phyloP scores from a whole-genome alignment of 345 rosid species.

The Viola odorata region DNA sequence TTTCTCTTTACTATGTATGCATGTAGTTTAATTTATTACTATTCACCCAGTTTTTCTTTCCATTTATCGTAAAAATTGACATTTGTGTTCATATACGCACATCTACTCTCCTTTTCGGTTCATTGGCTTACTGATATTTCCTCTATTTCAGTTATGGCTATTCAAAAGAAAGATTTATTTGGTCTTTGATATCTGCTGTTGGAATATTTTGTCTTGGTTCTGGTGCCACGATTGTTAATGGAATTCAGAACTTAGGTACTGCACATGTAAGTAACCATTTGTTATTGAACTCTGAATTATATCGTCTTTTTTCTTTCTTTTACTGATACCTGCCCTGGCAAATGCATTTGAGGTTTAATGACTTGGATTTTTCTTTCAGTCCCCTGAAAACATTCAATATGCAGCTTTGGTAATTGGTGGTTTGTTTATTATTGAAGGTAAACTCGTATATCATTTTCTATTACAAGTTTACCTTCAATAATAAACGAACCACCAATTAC shows the following conservation, averaged over 20 bases:
- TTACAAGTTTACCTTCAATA: conserved; percentile 62
- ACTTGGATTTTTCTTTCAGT: conserved; percentile 41
- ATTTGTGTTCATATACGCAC: background rate
- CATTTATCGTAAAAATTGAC: too few species aligned
- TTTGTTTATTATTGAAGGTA: conserved; percentile 91
- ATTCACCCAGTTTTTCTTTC: too few species aligned
- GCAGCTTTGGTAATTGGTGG: conserved; percentile 97
- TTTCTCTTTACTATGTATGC: too few species aligned
- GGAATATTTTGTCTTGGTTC: conserved; percentile 98
- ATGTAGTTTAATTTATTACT: too few species aligned
- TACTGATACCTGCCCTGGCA: conserved; percentile 1
- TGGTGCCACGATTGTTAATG: conserved; percentile 94
- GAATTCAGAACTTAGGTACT: conserved; percentile 85
- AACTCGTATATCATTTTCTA: background rate
- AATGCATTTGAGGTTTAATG: conserved; percentile 13
- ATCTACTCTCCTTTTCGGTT: background rate
- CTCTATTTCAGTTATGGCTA: conserved; percentile 67
- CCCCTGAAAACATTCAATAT: conserved; percentile 67
- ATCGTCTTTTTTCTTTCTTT: conserved; percentile 11
- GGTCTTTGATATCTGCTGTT: conserved; percentile 99
- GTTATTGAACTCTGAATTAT: background rate
- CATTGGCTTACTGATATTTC: background rate
- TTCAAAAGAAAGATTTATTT: conserved; percentile 95
- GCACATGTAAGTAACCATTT: conserved; percentile 43
- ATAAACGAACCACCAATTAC: conserved; percentile 90